A percentile compares a stretch with the other conserved stretches of the same genome.
Conservation (phyloP, 1,284 basidiomycete genomes). For the Ustilago bromivora region DNA sequence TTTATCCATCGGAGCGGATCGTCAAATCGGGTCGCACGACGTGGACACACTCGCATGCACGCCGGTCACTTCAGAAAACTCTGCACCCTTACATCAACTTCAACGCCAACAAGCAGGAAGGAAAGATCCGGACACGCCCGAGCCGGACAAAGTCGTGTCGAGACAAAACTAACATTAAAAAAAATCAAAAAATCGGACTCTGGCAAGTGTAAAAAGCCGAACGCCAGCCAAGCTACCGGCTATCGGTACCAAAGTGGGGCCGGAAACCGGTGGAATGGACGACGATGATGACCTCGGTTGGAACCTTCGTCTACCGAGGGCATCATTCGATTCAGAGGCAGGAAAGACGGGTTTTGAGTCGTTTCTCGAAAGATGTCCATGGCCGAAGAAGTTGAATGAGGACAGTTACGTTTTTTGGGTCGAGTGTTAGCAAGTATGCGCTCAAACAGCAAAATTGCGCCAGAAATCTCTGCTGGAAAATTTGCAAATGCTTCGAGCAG, state of each 20-base stretch:
- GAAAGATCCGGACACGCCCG: not conserved
- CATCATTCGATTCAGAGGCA: not conserved
- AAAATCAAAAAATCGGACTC: not conserved
- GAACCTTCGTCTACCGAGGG: not conserved
- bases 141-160: not conserved
- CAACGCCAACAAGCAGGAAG: not conserved
- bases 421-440: no score
- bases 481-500: no score
- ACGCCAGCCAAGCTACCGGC: not conserved
- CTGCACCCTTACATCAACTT: not conserved
- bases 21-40: not conserved
- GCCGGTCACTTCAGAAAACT: not conserved
- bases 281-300: not conserved
- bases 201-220: not conserved
- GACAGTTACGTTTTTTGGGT: no score
- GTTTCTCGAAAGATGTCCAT: not conserved
- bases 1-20: not conserved
- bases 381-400: not conserved
- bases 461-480: no score
- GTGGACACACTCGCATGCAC: not conserved
- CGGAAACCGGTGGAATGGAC: conserved; percentile 2
- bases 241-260: not conserved
- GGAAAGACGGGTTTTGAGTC: no score
- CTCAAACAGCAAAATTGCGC: no score
- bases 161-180: not conserved